These are phyloP conservation scores for Salinomyces thailandicus DNA, from an alignment of 2,329 filamentous ascomycete species.

Conservation along the genomic window DNA sequence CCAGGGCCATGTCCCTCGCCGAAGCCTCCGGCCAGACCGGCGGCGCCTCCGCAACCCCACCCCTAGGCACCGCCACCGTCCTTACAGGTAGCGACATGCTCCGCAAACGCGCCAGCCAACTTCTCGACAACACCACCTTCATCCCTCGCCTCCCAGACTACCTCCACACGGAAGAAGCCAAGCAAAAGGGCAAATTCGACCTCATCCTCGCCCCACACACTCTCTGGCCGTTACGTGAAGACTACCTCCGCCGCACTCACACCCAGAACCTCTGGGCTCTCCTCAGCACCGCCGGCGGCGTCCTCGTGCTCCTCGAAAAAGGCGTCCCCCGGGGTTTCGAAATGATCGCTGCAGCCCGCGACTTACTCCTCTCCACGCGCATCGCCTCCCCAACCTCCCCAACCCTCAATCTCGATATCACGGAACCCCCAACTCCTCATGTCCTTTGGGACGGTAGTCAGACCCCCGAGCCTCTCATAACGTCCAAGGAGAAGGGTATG, in stretches of 20 bases:
- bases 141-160: slow-evolving; percentile 86
- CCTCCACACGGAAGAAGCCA: slow-evolving; percentile 40
- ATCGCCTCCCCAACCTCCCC: slow-evolving; percentile 53
- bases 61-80: slow-evolving; percentile 67
- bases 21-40: slow-evolving; percentile 26
- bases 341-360: slow-evolving; percentile 72
- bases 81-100: slow-evolving; percentile 66
- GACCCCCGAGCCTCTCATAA: background rate
- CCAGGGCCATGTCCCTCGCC: slow-evolving; percentile 17
- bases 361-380: slow-evolving; percentile 65
- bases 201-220: slow-evolving; percentile 82
- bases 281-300: slow-evolving; percentile 70
- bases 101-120: slow-evolving; percentile 60
- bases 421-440: slow-evolving; percentile 26
- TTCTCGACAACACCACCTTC: slow-evolving; percentile 85
- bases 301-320: slow-evolving; percentile 83
- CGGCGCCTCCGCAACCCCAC: slow-evolving; percentile 34
- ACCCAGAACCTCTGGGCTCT: slow-evolving; percentile 85
- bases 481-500: slow-evolving; percentile 48
- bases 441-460: slow-evolving; percentile 11
- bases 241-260: slow-evolving; percentile 64
- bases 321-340: slow-evolving; percentile 87
- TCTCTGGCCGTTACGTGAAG: slow-evolving; percentile 64
- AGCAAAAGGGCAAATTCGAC: slow-evolving; percentile 55
- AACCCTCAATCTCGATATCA: slow-evolving; percentile 20